A percentile compares a stretch with the other conserved stretches of the same genome.
Conservation (phyloP, 2,329 filamentous ascomycete genomes). For the Rosellinia necatrix region DNA sequence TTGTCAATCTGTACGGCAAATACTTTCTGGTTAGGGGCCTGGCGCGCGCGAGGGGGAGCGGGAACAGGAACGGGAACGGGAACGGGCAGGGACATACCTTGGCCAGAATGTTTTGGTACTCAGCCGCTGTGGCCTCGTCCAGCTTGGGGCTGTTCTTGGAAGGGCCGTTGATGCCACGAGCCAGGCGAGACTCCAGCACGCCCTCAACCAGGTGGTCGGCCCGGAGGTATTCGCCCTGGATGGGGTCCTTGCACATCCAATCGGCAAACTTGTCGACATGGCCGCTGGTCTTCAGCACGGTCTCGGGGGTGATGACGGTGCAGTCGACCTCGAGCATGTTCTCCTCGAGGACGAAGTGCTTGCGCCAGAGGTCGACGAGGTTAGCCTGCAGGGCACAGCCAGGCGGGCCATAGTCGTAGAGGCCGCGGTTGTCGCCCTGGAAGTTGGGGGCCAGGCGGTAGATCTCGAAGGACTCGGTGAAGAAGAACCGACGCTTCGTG, state of each 20-base stretch:
- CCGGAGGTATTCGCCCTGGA: constrained; percentile 93
- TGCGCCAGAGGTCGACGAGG: constrained; percentile 86
- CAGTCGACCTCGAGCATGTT: constrained; percentile 96
- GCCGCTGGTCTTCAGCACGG: constrained; percentile 83
- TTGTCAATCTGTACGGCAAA: constrained; percentile 58
- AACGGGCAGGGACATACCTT: constrained; percentile 47
- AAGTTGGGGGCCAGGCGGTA: constrained; percentile 22
- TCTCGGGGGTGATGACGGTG: constrained; percentile 84
- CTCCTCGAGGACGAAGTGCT: constrained; percentile 91
- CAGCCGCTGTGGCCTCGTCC: constrained; percentile 63
- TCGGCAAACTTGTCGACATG: constrained; percentile 98
- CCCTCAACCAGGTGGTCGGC: constrained; percentile 97
- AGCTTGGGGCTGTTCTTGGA: constrained; percentile 60
- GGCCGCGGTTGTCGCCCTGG: constrained; percentile 52
- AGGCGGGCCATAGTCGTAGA: constrained; percentile 92
- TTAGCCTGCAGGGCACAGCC: constrained; percentile 86
- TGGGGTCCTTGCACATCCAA: constrained; percentile 99
- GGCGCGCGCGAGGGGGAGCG: not conserved
- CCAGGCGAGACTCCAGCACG: constrained; percentile 70
- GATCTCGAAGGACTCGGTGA: constrained; percentile 20
- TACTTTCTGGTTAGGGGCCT: not conserved
- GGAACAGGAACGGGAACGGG: not conserved
- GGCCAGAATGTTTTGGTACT: constrained; percentile 69
- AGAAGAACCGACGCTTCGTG: constrained; percentile 52
- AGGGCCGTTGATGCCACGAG: constrained; percentile 62